A percentile compares a stretch with the other conserved stretches of the same genome.
These are phyloP conservation scores for Cordyceps fumosorosea DNA, from an alignment of 2,329 filamentous ascomycete species.

Conservation along the genomic window DNA sequence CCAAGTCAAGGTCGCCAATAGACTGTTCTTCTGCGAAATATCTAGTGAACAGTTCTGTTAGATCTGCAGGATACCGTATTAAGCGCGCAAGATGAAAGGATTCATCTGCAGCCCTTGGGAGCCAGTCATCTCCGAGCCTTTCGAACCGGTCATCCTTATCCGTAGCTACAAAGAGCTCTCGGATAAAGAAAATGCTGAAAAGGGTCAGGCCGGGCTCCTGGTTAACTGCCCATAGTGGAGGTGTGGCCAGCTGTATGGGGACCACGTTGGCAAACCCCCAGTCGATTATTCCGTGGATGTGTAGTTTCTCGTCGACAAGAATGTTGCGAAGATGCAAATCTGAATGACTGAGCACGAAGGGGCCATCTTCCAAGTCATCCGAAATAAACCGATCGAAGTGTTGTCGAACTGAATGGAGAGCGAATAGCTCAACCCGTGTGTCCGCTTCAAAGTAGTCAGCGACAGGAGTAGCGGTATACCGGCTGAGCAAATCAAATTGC, in stretches of 20 bases:
- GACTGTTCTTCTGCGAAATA: too few relatives aligned
- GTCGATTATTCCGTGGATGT: constrained; percentile 21
- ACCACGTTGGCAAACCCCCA: constrained; percentile 21
- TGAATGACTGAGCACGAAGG: neutral
- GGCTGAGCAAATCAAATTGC: constrained; percentile 8
- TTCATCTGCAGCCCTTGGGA: too few relatives aligned
- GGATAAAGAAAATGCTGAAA: neutral
- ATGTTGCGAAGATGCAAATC: neutral
- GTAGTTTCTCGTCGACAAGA: constrained; percentile 20
- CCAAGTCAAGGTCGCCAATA: too few relatives aligned
- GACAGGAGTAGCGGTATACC: neutral
- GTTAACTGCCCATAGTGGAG: constrained; percentile 11
- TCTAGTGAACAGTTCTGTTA: too few relatives aligned
- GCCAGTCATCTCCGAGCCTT: neutral
- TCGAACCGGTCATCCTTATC: neutral
- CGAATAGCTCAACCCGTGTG: neutral
- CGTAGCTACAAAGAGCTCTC: neutral
- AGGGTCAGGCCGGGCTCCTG: neutral
- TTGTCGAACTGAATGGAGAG: neutral
- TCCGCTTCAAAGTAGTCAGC: neutral
- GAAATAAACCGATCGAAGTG: neutral
- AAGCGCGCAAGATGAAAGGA: too few relatives aligned
- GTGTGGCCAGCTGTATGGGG: neutral
- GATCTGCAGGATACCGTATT: too few relatives aligned
- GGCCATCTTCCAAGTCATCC: neutral